These are phyloP conservation scores for Colletotrichum aenigma DNA, from an alignment of 2,329 filamentous ascomycete species.

Conservation along the genomic window DNA sequence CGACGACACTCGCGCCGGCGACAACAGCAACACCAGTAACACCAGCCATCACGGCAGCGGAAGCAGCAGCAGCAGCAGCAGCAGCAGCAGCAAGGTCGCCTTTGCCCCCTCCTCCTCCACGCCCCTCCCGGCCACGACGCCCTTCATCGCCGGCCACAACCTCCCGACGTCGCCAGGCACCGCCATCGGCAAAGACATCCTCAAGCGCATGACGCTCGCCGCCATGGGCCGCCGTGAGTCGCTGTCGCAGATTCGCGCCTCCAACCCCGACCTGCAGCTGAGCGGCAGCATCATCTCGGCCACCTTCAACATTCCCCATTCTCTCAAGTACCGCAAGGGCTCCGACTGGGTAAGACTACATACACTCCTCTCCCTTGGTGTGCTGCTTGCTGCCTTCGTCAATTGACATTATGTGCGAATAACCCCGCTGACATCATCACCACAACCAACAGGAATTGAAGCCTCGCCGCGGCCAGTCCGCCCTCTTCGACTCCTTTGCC, in stretches of 20 bases:
- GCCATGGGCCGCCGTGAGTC: slow-evolving; percentile 53
- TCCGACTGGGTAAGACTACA: slow-evolving; percentile 59
- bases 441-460: slow-evolving; percentile 65
- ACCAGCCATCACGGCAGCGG: background rate
- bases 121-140: background rate
- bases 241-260: slow-evolving; percentile 58
- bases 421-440: slow-evolving; percentile 12
- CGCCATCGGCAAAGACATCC: slow-evolving; percentile 37
- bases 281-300: slow-evolving; percentile 71
- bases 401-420: background rate
- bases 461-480: slow-evolving; percentile 83
- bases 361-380: too few species aligned
- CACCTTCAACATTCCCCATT: slow-evolving; percentile 67
- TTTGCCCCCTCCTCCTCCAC: background rate
- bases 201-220: slow-evolving; percentile 47
- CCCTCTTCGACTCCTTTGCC: slow-evolving; percentile 88
- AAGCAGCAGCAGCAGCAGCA: background rate
- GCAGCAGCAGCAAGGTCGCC: background rate
- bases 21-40: background rate
- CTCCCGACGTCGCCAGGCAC: slow-evolving; percentile 4
- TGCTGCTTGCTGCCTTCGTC: background rate
- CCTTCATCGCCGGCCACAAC: slow-evolving; percentile 17
- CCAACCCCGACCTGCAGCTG: slow-evolving; percentile 61
- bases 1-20: background rate
- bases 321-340: slow-evolving; percentile 61